A percentile compares a stretch with the other conserved stretches of the same genome.
phyloP scores from a whole-genome alignment of 331 rosid species.

The Pyrus hybrid region DNA sequence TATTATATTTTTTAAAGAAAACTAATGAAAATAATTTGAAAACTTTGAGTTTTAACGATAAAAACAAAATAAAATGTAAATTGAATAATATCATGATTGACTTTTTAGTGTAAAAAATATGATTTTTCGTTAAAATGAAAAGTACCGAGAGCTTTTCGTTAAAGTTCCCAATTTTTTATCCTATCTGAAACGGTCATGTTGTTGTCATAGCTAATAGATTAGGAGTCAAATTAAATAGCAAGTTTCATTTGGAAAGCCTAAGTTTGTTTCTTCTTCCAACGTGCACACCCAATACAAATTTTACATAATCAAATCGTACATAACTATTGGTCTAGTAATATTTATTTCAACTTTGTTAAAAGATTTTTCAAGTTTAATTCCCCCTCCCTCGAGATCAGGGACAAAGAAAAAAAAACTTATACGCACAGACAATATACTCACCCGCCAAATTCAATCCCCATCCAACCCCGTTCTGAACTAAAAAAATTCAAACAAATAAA shows the following conservation, averaged over 20 bases:
- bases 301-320: background rate
- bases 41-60: too few species aligned
- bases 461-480: background rate
- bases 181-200: background rate
- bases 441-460: background rate
- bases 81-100: too few species aligned
- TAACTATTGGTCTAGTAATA: background rate
- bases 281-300: background rate
- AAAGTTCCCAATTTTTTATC: background rate
- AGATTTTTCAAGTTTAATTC: background rate
- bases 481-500: background rate
- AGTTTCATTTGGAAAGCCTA: background rate
- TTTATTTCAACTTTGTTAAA: background rate
- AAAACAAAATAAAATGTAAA: too few species aligned
- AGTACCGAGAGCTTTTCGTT: too few species aligned
- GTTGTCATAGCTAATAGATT: background rate
- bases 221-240: background rate
- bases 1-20: too few species aligned
- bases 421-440: background rate
- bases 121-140: too few species aligned
- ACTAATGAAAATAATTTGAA: too few species aligned
- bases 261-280: background rate
- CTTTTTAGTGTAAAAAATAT: too few species aligned
- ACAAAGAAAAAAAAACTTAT: background rate
- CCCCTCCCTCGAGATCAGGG: background rate